Percentiles rank a stretch among this genome's conserved stretches.
Conservation (phyloP, 371 early-diverging fungal species). For the Chytridium lagenaria region DNA sequence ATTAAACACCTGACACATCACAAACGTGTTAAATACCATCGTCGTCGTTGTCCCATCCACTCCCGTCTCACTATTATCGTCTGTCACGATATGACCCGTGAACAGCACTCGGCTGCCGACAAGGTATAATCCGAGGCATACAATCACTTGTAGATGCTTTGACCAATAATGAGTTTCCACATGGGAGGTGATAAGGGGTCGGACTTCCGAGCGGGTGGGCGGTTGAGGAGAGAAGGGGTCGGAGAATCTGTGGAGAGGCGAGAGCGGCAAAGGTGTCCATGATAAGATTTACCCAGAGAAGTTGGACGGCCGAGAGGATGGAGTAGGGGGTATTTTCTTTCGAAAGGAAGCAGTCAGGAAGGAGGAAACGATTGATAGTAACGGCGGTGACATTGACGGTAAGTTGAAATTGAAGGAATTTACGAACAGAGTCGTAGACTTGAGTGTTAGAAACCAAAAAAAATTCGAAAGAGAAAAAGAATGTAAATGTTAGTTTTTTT, state of each 20-base stretch:
- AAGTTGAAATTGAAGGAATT: conserved; percentile 96
- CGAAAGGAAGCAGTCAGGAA: conserved; percentile 33
- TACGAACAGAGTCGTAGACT: conserved; percentile 92
- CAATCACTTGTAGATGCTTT: conserved; percentile 77
- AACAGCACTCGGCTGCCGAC: background rate
- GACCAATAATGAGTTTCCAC: conserved; percentile 89
- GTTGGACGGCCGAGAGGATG: conserved; percentile 65
- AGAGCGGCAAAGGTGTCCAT: conserved; percentile 88
- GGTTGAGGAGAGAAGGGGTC: conserved; percentile 70
- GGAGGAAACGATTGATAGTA: conserved; percentile 41
- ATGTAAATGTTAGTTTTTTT: too few relatives aligned
- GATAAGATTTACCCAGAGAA: conserved; percentile 79
- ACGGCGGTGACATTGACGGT: conserved; percentile 89
- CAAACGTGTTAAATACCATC: conserved; percentile 94
- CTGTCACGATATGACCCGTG: background rate
- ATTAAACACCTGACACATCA: conserved; percentile 95
- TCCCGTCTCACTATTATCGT: conserved; percentile 26
- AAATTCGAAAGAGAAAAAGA: too few relatives aligned
- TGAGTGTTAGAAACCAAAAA: too few relatives aligned
- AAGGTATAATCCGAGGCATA: background rate
- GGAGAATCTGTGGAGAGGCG: conserved; percentile 87
- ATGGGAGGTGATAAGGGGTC: conserved; percentile 84
- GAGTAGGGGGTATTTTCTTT: conserved; percentile 25
- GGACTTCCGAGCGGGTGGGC: conserved; percentile 71
- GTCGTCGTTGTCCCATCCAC: conserved; percentile 48